phyloP scores from a whole-genome alignment of 208 protist species.

The Histomonas meleagridis region DNA sequence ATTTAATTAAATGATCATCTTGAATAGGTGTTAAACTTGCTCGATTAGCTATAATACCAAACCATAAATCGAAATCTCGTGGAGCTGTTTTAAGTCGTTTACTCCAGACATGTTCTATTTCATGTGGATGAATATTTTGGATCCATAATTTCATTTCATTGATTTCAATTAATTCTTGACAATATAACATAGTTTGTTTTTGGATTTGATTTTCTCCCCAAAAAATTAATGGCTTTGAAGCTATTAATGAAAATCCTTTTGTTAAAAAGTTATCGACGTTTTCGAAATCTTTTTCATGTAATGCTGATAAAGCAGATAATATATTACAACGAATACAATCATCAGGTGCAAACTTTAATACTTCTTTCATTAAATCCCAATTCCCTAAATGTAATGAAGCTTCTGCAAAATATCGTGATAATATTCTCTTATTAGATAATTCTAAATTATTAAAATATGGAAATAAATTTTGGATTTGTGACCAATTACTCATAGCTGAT shows the following conservation, averaged over 20 bases:
- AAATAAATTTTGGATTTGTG: neutral
- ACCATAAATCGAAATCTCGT: constrained; percentile 19
- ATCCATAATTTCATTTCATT: neutral
- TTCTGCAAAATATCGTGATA: neutral
- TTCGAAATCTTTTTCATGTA: neutral
- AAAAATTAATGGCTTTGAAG: neutral
- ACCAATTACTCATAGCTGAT: neutral
- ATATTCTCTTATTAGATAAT: neutral
- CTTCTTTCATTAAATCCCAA: neutral
- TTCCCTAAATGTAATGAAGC: neutral
- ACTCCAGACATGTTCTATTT: constrained; percentile 4
- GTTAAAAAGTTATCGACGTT: neutral
- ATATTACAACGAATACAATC: neutral
- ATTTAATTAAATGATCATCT: neutral
- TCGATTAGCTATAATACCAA: neutral
- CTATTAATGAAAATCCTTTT: constrained; percentile 9
- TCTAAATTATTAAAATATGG: neutral
- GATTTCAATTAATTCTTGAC: neutral
- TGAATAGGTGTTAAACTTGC: neutral
- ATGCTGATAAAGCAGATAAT: neutral
- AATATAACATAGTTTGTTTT: neutral
- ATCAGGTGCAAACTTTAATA: neutral
- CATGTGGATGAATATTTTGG: neutral
- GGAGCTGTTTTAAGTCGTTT: neutral
- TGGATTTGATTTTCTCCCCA: neutral